phyloP scores from a whole-genome alignment of 2,329 filamentous ascomycete genomes.

The Fusarium secorum region DNA sequence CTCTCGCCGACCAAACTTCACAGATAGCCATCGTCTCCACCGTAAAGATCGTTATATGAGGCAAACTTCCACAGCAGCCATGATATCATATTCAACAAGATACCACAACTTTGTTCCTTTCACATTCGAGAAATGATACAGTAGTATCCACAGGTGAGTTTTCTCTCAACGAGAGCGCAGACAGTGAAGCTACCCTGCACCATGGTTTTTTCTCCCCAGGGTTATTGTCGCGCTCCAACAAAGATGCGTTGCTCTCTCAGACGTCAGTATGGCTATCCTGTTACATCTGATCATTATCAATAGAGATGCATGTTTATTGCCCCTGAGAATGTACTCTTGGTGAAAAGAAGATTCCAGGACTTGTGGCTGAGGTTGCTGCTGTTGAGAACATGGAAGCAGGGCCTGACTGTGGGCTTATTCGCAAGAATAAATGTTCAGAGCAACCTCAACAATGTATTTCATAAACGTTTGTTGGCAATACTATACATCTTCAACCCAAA shows the following conservation, averaged over 20 bases:
- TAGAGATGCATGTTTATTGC: not conserved
- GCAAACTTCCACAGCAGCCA: accelerated
- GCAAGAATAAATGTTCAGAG: not conserved
- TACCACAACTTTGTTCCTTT: not conserved
- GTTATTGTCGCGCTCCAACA: not conserved
- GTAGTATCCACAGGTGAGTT: too few species aligned
- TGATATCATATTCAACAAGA: not conserved
- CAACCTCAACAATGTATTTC: not conserved
- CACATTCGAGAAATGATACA: not conserved
- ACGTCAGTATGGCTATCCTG: not conserved
- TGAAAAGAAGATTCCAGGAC: not conserved
- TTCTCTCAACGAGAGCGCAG: not conserved
- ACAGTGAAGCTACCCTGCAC: not conserved
- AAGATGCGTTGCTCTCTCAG: accelerated
- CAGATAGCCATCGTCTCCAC: accelerated
- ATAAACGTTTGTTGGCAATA: not conserved
- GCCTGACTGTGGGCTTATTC: accelerated
- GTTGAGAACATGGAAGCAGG: accelerated
- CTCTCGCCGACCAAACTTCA: not conserved
- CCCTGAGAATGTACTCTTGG: not conserved
- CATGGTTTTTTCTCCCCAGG: accelerated
- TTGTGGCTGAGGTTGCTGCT: too few species aligned
- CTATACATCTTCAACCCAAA: not conserved
- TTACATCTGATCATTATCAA: not conserved
- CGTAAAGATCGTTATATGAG: accelerated